Evolutionary conservation across 192 early-diverging fungal genomes (phyloP), one percentile per base, ranked within the genome.

Genomic region (Phycomyces nitens): DNA sequence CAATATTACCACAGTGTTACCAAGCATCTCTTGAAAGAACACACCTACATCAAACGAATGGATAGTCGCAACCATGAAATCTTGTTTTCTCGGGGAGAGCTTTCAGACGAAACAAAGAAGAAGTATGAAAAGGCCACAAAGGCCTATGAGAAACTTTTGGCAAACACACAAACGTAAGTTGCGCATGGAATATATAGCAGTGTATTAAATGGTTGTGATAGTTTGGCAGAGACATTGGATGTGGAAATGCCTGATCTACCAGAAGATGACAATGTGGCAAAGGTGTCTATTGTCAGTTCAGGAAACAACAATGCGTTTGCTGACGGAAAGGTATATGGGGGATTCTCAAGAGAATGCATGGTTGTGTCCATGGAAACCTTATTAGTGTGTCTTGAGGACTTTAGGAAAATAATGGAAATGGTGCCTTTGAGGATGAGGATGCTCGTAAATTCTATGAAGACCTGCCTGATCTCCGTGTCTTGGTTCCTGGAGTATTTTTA

Each of bases 361-460:
- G 27, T 14, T 26, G 14, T 5, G 29, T 38, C 6, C 2, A 22
- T 20, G 11, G n/a, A n/a, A 39, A 56, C 29, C 15, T 10, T 21
- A 58, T n/a, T n/a, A n/a, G n/a, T n/a, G n/a, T n/a, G 20, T n/a
- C 40, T 29, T 16, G 55, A 29, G 29, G 22, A 12, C 24, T 18
- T 15, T 64, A 77, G 61, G 81, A 83, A 52, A 71, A 62, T 20
- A 12, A 58, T 6, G 57, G 56, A 23, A 80, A 71, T 43, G 86
- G 85, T 23, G 71, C 87, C 20, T 99, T 96, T 92, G 95, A 98
- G 66, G 94, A 97, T 68, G 94, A 98, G 23, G 96, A 98, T 43
- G 86, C 88, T 23, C 82, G 88, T 49, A 74, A 79, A 50, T 97
- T 99, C 72, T 99, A 98, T 68, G 93, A 97, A 65, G 79, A 86